Percentiles rank a stretch among this genome's conserved stretches.
These are phyloP conservation scores for Aspergillus fumigatiaffinis DNA, from an alignment of 2,329 filamentous ascomycete species.

Conservation along the genomic window DNA sequence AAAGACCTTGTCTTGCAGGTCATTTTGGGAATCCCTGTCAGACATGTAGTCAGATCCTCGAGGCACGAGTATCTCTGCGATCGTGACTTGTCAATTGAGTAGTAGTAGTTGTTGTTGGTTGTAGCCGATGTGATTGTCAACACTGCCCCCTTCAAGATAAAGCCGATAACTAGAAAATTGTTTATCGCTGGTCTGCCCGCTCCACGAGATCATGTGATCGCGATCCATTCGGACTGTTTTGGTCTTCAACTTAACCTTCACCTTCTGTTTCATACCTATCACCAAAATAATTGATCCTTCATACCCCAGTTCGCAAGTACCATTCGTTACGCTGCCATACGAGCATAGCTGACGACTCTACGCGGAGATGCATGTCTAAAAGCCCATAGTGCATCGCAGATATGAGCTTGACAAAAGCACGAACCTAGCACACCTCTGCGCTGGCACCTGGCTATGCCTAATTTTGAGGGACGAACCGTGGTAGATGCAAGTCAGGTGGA, in stretches of 20 bases:
- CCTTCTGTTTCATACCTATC: not conserved
- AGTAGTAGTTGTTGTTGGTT: not conserved
- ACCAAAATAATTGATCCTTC: not conserved
- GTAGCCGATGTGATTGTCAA: not conserved
- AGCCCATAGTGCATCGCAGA: not conserved
- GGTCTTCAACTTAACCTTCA: not conserved
- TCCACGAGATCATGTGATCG: not conserved
- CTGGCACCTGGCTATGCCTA: not conserved
- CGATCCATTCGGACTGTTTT: not conserved
- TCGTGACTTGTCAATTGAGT: not conserved
- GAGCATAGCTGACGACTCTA: not conserved
- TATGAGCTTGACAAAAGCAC: not conserved
- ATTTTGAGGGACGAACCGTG: not conserved
- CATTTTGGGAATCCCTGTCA: slow-evolving; percentile 2
- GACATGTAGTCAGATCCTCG: slow-evolving; percentile 10
- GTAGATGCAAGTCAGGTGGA: not conserved
- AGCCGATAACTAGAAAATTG: not conserved
- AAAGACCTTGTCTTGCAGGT: slow-evolving; percentile 26
- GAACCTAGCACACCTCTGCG: not conserved
- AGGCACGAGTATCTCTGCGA: not conserved
- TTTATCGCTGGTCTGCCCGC: not conserved
- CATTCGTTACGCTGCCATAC: not conserved
- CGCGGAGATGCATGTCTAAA: not conserved
- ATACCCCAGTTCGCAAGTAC: not conserved
- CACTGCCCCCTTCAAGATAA: not conserved